These are phyloP conservation scores for Sparassis latifolia DNA, from an alignment of 1,284 basidiomycete species.

Conservation along the genomic window DNA sequence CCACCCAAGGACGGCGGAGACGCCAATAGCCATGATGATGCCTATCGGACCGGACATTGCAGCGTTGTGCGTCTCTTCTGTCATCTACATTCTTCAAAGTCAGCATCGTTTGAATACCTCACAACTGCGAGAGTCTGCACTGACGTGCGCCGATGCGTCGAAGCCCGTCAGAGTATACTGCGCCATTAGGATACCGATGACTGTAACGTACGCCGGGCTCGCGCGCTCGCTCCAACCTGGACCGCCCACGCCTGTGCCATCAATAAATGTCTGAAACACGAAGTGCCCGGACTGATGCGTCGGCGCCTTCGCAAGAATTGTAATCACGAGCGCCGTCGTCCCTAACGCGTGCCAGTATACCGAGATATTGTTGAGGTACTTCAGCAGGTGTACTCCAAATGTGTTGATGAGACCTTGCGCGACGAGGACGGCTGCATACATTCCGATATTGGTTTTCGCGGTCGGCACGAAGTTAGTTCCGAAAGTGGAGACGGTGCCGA, in stretches of 20 bases:
- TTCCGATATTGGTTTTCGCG: conserved; percentile 56
- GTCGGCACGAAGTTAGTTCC: conserved; percentile 51
- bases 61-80: conserved; percentile 73
- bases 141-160: conserved; percentile 64
- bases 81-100: conserved; percentile 42
- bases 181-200: conserved; percentile 66
- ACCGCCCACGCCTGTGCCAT: conserved; percentile 57
- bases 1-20: conserved; percentile 67
- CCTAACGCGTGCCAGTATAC: conserved; percentile 71
- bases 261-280: conserved; percentile 66
- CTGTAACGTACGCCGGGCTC: conserved; percentile 60
- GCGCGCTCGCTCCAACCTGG: conserved; percentile 63
- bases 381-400: conserved; percentile 59
- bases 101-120: neutral
- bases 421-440: conserved; percentile 65
- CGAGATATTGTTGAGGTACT: conserved; percentile 65
- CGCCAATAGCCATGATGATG: conserved; percentile 68
- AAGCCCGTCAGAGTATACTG: conserved; percentile 71
- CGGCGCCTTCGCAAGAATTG: conserved; percentile 63
- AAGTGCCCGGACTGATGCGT: conserved; percentile 60
- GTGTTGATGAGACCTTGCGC: conserved; percentile 68
- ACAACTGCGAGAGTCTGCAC: conserved; percentile 16
- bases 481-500: conserved; percentile 57
- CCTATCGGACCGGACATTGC: conserved; percentile 61
- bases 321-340: conserved; percentile 58